Evolutionary conservation across 495 filamentous ascomycete genomes (phyloP), one percentile per base, ranked within the genome.

Genomic region (Xylaria sp.): DNA sequence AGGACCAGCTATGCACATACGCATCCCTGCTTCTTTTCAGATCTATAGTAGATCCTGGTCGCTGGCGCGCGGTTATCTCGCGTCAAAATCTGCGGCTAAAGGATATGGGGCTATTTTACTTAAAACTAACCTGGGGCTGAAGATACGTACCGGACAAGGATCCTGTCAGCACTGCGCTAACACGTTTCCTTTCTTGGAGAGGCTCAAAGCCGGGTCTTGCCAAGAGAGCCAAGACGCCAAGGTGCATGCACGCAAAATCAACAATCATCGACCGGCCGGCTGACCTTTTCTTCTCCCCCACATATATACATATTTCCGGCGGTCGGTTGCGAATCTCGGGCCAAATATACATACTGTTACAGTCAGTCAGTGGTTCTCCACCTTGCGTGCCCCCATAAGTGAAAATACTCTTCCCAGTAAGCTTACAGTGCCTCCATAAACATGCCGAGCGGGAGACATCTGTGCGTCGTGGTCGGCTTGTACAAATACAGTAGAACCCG

Each of bases 71-170:
- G 69, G 69, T 43, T 71, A 71, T 71, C 69, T 71, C 69, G 69
- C 69, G 61, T 71, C 61, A 58, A 59, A 66, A 65, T 59, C 61
- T 71, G 69, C 61, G 69, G 69, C 69, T 71, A 50, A 52, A 41
- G 66, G 17, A 65, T 48, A 40, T 66, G 69, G 69, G 61, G 37
- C 24, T 40, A 46, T 17, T 37, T 68, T n/a, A n/a, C n/a, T 29
- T 44, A 48, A 66, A 58, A 46, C 31, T n/a, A 8, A 41, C 33
- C 17, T 58, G 24, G 66, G 66, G 66, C 53, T 61, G 53, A 48
- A 59, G 66, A 68, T 59, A 68, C 69, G 69, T 71, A 71, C 69
- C 69, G 61, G 50, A 8, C 37, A 15, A 29, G 37, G 59, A 31
- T 26, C 44, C 68, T 70, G 44, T 50, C 21, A 5, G 35, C 3